A percentile compares a stretch with the other conserved stretches of the same genome.
These are phyloP conservation scores for Ustilago curta DNA, from an alignment of 1,284 basidiomycete species.

Conservation along the genomic window DNA sequence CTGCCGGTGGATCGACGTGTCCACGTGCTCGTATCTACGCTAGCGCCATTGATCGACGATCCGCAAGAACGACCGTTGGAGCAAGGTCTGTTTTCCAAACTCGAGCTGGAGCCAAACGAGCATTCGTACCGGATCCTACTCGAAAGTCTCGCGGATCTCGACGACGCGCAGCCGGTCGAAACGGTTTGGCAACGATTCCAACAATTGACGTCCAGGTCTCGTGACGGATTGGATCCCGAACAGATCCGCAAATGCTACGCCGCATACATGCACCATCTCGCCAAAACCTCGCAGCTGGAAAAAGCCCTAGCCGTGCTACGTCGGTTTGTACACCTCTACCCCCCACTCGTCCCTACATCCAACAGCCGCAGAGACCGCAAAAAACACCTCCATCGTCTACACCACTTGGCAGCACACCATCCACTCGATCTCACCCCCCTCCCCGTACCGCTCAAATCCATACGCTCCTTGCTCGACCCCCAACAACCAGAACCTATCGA, in stretches of 20 bases:
- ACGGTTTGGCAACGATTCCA: conserved; percentile 46
- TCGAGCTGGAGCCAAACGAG: conserved; percentile 51
- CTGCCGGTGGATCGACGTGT: conserved; percentile 48
- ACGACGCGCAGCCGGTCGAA: conserved; percentile 4
- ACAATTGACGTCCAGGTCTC: background rate
- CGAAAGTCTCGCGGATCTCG: conserved; percentile 21
- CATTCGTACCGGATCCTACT: conserved; percentile 51
- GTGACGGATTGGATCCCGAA: conserved; percentile 11
- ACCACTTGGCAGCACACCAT: background rate
- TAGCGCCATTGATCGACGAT: background rate
- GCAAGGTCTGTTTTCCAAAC: conserved; percentile 41
- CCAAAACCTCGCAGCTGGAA: conserved; percentile 33
- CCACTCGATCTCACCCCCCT: conserved; percentile 25
- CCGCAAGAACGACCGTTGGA: conserved; percentile 12
- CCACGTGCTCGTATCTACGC: conserved; percentile 8
- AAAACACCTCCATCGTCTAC: too few relatives aligned
- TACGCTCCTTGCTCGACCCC: conserved; percentile 5
- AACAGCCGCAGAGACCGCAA: background rate
- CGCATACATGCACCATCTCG: conserved; percentile 45
- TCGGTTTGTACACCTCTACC: conserved; percentile 23
- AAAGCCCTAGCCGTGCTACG: conserved; percentile 7
- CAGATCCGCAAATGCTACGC: conserved; percentile 47
- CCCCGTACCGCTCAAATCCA: conserved; percentile 13
- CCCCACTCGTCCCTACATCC: conserved; percentile 4
- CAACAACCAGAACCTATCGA: too few relatives aligned